Base-by-base conservation (phyloP, 192 early-diverging fungal species). In the Entomortierella beljakovae region DNA sequence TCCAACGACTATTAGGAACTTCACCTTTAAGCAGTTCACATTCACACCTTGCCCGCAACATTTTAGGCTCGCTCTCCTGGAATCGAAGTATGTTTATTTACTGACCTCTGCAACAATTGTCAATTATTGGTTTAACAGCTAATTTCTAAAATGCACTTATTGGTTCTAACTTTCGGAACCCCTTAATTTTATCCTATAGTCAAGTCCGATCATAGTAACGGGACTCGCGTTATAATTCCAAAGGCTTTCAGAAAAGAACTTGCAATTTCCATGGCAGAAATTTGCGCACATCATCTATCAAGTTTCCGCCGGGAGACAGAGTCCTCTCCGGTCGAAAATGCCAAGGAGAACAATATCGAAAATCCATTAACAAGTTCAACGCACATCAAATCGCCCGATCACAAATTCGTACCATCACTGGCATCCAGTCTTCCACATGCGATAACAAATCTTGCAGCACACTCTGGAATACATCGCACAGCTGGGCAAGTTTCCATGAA, bases 1-100 rank as follows among this genome's bases (percentile, higher is more conserved):
- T 87, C 15, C 73, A 75, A 28, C 25, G 64, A 15, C 55, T 87
- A 3, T 38, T 85, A 5, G 58, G 63, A n/a, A 69, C 67, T 6
- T 26, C 67, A 7, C 75, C 75, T n/a, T 42, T 79, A 2, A 70
- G 38, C n/a, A 69, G 66, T 22, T 16, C 32, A 5, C 60, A 79
- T 31, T 69, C 75, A 11, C 18, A 42, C 9, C 70, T 79, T 61
- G 75, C 75, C 2, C 61, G 75, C 1, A 61, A 46, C 15, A 34
- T 66, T 8, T 61, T 79, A 31, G 54, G 66, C 10, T 32, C 28
- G 4, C 32, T 79, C 8, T 50, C 61, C 16, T 79, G 75, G 75
- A 26, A 20, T 22, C 40, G 25, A 42, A 57, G 75, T 79, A 74
- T 28, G 32, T 34, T 8, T 43, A 18, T 3, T 46, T 26, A 43